A percentile compares a stretch with the other conserved stretches of the same genome.
phyloP scores from a whole-genome alignment of 495 filamentous ascomycete genomes.

The Filosporella fistucella region DNA sequence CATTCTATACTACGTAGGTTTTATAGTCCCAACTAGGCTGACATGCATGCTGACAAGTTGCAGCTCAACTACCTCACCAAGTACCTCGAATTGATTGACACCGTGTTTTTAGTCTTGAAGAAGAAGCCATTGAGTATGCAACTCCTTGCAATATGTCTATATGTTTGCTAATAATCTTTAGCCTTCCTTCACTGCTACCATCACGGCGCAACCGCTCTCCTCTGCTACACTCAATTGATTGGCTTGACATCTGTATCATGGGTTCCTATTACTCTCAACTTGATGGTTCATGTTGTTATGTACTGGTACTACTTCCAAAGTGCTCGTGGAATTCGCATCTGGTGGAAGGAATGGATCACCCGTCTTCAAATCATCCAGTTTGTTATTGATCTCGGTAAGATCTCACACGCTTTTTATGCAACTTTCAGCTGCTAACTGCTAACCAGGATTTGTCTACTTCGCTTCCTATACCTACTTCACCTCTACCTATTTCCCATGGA shows the following conservation, averaged over 20 bases:
- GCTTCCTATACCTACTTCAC: conserved; percentile 95
- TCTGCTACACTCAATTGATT: conserved; percentile 82
- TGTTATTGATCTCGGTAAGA: conserved; percentile 71
- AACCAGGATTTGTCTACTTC: conserved; percentile 73
- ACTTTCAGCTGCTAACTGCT: conserved; percentile 27
- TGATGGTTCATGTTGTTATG: conserved; percentile 75
- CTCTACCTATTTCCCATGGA: conserved; percentile 80
- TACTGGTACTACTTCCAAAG: conserved; percentile 82
- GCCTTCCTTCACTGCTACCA: conserved; percentile 87
- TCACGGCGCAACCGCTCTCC: conserved; percentile 76
- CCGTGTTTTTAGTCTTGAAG: conserved; percentile 78
- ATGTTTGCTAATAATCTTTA: conserved; percentile 30
- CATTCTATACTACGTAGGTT: conserved; percentile 72
- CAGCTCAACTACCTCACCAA: conserved; percentile 84
- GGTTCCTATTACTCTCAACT: conserved; percentile 73
- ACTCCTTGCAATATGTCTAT: neutral
- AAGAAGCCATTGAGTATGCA: conserved; percentile 77
- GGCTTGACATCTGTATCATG: conserved; percentile 75
- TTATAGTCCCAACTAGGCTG: neutral
- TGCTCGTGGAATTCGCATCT: conserved; percentile 74
- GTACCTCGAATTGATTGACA: conserved; percentile 78
- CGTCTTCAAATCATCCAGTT: conserved; percentile 82
- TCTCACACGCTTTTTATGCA: neutral
- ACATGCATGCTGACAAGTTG: conserved; percentile 6
- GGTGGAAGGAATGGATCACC: conserved; percentile 92